Conservation (phyloP, 2,329 filamentous ascomycete species). For the Coniochaeta pulveracea region DNA sequence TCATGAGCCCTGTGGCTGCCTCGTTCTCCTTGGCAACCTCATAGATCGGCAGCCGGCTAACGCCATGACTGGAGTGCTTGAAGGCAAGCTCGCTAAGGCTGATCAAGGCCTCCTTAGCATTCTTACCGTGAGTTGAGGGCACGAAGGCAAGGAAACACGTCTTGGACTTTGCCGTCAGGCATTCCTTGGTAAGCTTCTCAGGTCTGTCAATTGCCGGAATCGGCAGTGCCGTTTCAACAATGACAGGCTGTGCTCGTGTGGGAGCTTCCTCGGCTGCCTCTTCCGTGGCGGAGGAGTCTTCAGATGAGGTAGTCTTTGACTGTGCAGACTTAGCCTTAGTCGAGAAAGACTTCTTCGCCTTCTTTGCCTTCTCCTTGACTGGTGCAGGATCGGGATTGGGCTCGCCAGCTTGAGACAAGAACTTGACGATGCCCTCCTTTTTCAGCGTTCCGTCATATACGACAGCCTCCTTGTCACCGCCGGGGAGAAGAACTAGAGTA, state of each 20-base stretch:
- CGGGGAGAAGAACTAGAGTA: constrained; percentile 67
- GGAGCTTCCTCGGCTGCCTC: constrained; percentile 25
- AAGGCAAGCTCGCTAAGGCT: constrained; percentile 63
- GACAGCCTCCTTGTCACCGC: constrained; percentile 54
- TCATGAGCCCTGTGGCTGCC: constrained; percentile 41
- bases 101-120: constrained; percentile 44
- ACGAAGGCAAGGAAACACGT: constrained; percentile 76
- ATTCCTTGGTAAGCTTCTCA: constrained; percentile 56
- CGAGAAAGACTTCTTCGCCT: constrained; percentile 31
- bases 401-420: constrained; percentile 65
- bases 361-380: constrained; percentile 30
- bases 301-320: constrained; percentile 5
- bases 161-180: constrained; percentile 62
- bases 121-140: constrained; percentile 37
- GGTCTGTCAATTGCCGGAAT: constrained; percentile 55
- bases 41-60: constrained; percentile 74
- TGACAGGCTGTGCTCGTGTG: constrained; percentile 28
- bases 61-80: constrained; percentile 57
- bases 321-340: constrained; percentile 10
- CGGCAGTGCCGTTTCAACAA: constrained; percentile 45
- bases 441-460: constrained; percentile 76
- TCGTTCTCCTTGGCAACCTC: constrained; percentile 54
- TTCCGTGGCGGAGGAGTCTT: constrained; percentile 22
- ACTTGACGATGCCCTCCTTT: constrained; percentile 70
- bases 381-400: constrained; percentile 70